These are phyloP conservation scores for Pleomassaria siparia DNA, from an alignment of 2,329 filamentous ascomycete species.

Conservation along the genomic window DNA sequence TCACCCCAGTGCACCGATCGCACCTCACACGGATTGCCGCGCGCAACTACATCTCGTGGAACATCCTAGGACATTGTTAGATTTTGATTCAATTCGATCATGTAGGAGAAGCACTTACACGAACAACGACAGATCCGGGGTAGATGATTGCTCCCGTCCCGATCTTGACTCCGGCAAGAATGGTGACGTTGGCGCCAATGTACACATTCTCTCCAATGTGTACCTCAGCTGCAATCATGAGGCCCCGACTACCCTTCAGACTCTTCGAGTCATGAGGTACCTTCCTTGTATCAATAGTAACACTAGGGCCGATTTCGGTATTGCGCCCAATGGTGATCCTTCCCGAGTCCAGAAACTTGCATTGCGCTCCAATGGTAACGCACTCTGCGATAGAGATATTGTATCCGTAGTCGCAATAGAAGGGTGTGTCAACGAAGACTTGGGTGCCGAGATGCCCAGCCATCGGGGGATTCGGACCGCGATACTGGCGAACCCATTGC, in stretches of 20 bases:
- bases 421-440: slow-evolving; percentile 81
- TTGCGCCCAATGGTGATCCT: slow-evolving; percentile 79
- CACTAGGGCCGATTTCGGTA: slow-evolving; percentile 72
- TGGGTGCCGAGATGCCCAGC: slow-evolving; percentile 69
- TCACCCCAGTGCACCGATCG: slow-evolving; percentile 19
- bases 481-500: slow-evolving; percentile 39
- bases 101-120: slow-evolving; percentile 44
- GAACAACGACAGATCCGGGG: slow-evolving; percentile 58
- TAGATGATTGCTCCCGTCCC: slow-evolving; percentile 56
- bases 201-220: slow-evolving; percentile 73
- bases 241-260: slow-evolving; percentile 72
- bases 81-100: background rate
- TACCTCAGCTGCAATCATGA: slow-evolving; percentile 70
- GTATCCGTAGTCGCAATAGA: slow-evolving; percentile 93
- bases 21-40: slow-evolving; percentile 50
- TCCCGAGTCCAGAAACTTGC: slow-evolving; percentile 83
- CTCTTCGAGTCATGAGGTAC: slow-evolving; percentile 72
- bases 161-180: slow-evolving; percentile 59
- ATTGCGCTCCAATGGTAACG: slow-evolving; percentile 79
- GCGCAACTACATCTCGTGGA: slow-evolving; percentile 48
- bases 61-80: slow-evolving; percentile 45
- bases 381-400: slow-evolving; percentile 88
- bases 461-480: slow-evolving; percentile 46
- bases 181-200: slow-evolving; percentile 64
- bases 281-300: slow-evolving; percentile 79